These are phyloP conservation scores for Avena atlantica DNA, from an alignment of 176 grass and related monocot species.

Conservation along the genomic window DNA sequence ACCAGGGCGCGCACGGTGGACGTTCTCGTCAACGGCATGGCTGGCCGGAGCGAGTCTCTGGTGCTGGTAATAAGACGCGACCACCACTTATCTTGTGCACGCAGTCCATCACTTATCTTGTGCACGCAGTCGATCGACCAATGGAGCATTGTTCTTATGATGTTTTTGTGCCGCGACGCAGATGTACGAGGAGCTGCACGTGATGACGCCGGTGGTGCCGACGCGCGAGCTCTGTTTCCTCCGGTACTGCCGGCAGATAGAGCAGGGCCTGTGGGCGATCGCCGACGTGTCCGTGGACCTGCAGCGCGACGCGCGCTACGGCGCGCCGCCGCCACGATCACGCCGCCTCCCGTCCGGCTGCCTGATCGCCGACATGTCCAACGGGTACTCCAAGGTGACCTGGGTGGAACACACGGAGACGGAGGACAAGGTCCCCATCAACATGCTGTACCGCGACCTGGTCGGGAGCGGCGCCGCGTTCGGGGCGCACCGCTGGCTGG, in stretches of 20 bases:
- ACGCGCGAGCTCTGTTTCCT: slow-evolving; percentile 89
- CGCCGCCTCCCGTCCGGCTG: slow-evolving; percentile 78
- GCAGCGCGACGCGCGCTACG: slow-evolving; percentile 50
- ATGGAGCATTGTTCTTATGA: neutral
- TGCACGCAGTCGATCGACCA: neutral
- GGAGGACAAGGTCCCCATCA: slow-evolving; percentile 64
- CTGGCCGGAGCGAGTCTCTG: slow-evolving; percentile 73
- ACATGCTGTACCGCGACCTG: slow-evolving; percentile 73
- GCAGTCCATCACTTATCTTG: neutral
- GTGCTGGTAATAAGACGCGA: slow-evolving; percentile 68
- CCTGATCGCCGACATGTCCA: slow-evolving; percentile 82
- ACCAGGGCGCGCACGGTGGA: slow-evolving; percentile 74
- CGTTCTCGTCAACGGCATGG: slow-evolving; percentile 76
- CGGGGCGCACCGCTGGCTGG: slow-evolving; percentile 79
- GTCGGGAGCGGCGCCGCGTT: slow-evolving; percentile 74
- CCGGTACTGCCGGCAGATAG: slow-evolving; percentile 84
- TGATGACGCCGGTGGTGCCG: slow-evolving; percentile 81
- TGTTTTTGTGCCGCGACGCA: neutral
- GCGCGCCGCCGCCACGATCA: slow-evolving; percentile 46
- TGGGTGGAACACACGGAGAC: slow-evolving; percentile 91
- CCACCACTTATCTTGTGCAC: neutral
- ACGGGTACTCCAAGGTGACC: slow-evolving; percentile 86
- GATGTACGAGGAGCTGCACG: slow-evolving; percentile 92
- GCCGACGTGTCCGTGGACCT: slow-evolving; percentile 85
- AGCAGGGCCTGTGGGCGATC: slow-evolving; percentile 83